phyloP scores from a whole-genome alignment of 805 yeast species.

The Myxozyma vanderwaltii region DNA sequence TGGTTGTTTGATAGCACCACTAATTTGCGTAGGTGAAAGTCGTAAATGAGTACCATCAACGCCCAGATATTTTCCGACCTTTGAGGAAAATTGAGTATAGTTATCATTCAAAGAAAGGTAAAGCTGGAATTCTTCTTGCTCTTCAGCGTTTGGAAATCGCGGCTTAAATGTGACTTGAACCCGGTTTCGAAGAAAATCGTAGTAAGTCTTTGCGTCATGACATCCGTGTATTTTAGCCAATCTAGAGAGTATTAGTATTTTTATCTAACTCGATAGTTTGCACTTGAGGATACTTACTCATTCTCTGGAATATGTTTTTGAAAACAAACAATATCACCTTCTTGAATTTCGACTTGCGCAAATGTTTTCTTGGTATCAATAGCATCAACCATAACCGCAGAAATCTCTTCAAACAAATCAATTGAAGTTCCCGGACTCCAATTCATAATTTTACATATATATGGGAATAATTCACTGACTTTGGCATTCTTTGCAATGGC shows the following conservation, averaged over 20 bases:
- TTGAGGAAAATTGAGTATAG: slow-evolving; percentile 62
- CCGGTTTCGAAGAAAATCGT: slow-evolving; percentile 42
- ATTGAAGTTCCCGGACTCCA: slow-evolving; percentile 40
- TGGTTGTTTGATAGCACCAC: slow-evolving; percentile 49
- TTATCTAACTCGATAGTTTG: too few relatives aligned
- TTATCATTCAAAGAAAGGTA: slow-evolving; percentile 68
- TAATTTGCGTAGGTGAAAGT: slow-evolving; percentile 62
- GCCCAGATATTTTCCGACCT: slow-evolving; percentile 56
- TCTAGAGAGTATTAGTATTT: neutral
- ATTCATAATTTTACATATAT: slow-evolving; percentile 34
- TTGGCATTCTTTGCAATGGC: slow-evolving; percentile 53
- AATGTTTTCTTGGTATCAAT: slow-evolving; percentile 38
- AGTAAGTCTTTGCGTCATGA: slow-evolving; percentile 34
- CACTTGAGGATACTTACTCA: slow-evolving; percentile 30
- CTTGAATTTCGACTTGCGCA: slow-evolving; percentile 40
- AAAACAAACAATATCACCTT: slow-evolving; percentile 45
- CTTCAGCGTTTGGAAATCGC: slow-evolving; percentile 31
- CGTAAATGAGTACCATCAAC: slow-evolving; percentile 65
- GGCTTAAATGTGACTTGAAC: slow-evolving; percentile 37
- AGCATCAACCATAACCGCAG: slow-evolving; percentile 43
- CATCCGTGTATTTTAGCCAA: slow-evolving; percentile 7
- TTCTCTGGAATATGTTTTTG: slow-evolving; percentile 36
- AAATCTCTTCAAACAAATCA: slow-evolving; percentile 42
- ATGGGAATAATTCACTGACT: slow-evolving; percentile 42
- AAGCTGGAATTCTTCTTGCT: slow-evolving; percentile 46